phyloP scores from a whole-genome alignment of 1,284 basidiomycete genomes.

The Somion occarium region DNA sequence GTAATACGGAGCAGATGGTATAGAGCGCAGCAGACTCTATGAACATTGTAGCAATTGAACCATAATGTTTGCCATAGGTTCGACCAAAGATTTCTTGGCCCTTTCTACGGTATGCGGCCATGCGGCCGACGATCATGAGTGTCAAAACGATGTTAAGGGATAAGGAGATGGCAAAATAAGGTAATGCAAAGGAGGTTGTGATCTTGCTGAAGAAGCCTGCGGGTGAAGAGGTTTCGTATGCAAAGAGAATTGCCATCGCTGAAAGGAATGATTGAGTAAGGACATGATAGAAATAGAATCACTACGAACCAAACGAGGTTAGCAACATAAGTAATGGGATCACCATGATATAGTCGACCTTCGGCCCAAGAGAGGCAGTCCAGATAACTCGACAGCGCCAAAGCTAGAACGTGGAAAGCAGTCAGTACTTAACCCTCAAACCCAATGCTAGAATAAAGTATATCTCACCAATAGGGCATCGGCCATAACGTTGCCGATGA shows the following conservation, averaged over 20 bases:
- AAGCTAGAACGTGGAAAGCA: neutral
- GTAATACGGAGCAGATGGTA: conserved; percentile 24
- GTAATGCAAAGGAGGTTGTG: conserved; percentile 1
- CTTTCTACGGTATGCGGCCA: conserved; percentile 27
- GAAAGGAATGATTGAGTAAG: neutral
- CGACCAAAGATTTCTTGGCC: conserved; percentile 24
- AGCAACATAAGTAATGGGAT: neutral
- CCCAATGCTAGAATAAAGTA: neutral
- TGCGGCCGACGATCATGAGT: conserved; percentile 30
- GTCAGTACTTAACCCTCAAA: neutral
- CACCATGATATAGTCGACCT: neutral
- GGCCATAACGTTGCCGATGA: neutral
- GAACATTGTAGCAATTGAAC: conserved; percentile 27
- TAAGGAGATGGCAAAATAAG: conserved; percentile 3
- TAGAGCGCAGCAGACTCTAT: conserved; percentile 30
- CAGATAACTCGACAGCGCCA: conserved; percentile 3
- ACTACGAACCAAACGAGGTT: neutral
- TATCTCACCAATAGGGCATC: neutral
- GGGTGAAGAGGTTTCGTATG: neutral
- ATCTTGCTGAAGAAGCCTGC: conserved; percentile 3
- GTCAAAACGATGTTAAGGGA: conserved; percentile 35
- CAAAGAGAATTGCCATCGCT: neutral
- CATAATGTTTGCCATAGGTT: conserved; percentile 19
- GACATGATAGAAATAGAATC: neutral
- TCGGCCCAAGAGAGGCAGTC: neutral